phyloP scores from a whole-genome alignment of 768 basidiomycete species.

The Suillus tomentosus region DNA sequence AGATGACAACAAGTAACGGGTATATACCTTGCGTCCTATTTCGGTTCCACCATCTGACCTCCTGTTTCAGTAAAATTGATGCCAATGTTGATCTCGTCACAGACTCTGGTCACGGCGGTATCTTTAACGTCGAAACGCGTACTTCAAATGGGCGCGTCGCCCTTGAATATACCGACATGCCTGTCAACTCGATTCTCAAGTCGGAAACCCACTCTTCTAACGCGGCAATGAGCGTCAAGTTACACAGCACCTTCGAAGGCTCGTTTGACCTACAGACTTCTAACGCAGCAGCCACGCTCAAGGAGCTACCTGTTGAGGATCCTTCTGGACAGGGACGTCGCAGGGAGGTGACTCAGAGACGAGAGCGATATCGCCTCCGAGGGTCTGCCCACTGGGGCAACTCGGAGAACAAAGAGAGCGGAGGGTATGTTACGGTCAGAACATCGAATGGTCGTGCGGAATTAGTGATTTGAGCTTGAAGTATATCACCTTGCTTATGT shows the following conservation, averaged over 20 bases:
- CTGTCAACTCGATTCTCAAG: slow-evolving; percentile 38
- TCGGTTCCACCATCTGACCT: slow-evolving; percentile 2
- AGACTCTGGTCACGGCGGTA: slow-evolving; percentile 28
- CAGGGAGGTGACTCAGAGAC: slow-evolving; percentile 25
- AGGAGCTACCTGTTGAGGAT: slow-evolving; percentile 28
- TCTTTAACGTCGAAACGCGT: slow-evolving; percentile 33
- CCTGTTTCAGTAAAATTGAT: slow-evolving; percentile 33
- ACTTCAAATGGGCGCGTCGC: slow-evolving; percentile 34
- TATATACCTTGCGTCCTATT: slow-evolving; percentile 5
- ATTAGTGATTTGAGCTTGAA: slow-evolving; percentile 23
- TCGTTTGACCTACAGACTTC: slow-evolving; percentile 35
- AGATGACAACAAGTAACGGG: slow-evolving; percentile 45
- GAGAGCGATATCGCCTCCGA: slow-evolving; percentile 11
- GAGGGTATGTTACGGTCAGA: slow-evolving; percentile 22
- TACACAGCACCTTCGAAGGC: slow-evolving; percentile 46
- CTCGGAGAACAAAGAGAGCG: slow-evolving; percentile 16
- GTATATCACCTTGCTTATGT: neutral
- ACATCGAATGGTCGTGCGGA: slow-evolving; percentile 17
- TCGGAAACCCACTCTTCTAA: slow-evolving; percentile 34
- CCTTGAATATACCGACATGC: slow-evolving; percentile 32
- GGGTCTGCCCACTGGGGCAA: slow-evolving; percentile 28
- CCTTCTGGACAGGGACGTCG: slow-evolving; percentile 38
- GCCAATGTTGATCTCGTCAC: slow-evolving; percentile 37
- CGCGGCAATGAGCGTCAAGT: slow-evolving; percentile 23
- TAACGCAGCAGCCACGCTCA: slow-evolving; percentile 15